These are phyloP conservation scores for Sclerotinia sclerotiorum DNA, from an alignment of 2,329 filamentous ascomycete species.

Conservation along the genomic window DNA sequence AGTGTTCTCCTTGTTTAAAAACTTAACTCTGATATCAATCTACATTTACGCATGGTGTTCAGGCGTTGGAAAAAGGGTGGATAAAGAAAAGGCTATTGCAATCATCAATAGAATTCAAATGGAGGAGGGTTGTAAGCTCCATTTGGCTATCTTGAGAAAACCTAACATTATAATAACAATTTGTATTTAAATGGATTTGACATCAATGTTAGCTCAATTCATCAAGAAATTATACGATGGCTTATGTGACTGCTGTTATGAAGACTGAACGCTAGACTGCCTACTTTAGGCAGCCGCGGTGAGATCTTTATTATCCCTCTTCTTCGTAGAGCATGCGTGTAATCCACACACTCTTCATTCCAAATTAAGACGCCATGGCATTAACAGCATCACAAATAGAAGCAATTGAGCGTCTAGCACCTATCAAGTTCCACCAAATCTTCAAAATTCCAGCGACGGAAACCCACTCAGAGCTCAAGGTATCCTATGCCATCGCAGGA, in stretches of 20 bases:
- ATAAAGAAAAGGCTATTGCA: slow-evolving; percentile 8
- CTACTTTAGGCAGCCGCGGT: not conserved
- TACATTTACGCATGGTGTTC: slow-evolving; percentile 25
- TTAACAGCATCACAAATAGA: slow-evolving; percentile 25
- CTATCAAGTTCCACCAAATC: slow-evolving; percentile 34
- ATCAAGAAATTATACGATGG: not conserved
- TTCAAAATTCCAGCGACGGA: slow-evolving; percentile 35
- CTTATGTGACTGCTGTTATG: not conserved
- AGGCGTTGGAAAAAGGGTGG: slow-evolving; percentile 20
- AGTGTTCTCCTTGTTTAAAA: slow-evolving; percentile 35
- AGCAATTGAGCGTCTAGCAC: slow-evolving; percentile 27
- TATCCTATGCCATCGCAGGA: slow-evolving; percentile 37
- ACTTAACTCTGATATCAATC: not conserved
- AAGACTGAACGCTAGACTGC: not conserved
- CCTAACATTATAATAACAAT: slow-evolving; percentile 17
- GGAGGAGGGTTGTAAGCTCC: not conserved
- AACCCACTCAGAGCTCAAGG: slow-evolving; percentile 30
- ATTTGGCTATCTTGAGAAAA: slow-evolving; percentile 2
- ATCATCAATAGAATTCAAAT: not conserved
- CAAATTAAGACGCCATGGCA: not conserved
- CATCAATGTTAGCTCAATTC: not conserved
- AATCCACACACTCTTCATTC: not conserved
- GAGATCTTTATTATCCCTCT: not conserved
- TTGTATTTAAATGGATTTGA: slow-evolving; percentile 1
- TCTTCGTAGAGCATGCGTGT: too few species aligned